Percentiles rank a stretch among this genome's conserved stretches.
phyloP scores from a whole-genome alignment of 2,329 filamentous ascomycete genomes.

The Fusarium agapanthi region DNA sequence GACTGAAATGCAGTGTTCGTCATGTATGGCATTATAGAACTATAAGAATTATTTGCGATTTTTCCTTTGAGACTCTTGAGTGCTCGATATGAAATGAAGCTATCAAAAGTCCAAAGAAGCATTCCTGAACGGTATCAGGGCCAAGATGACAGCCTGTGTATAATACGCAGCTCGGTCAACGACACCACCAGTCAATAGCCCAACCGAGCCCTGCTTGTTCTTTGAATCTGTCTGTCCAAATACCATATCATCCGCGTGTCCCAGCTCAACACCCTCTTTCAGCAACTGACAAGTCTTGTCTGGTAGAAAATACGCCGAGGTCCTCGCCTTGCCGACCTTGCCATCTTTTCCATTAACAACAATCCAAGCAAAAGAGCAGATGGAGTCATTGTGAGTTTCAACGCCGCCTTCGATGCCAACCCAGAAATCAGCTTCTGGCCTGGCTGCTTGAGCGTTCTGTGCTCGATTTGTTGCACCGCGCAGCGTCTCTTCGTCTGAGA shows the following conservation, averaged over 20 bases:
- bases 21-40: not conserved
- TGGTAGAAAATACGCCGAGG: conserved; percentile 49
- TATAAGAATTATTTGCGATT: not conserved
- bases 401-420: conserved; percentile 54
- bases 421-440: conserved; percentile 50
- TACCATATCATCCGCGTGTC: conserved; percentile 50
- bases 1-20: too few species aligned
- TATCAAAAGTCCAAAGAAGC: conserved; percentile 43
- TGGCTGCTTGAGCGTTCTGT: conserved; percentile 42
- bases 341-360: conserved; percentile 44
- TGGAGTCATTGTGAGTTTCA: conserved; percentile 39
- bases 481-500: conserved; percentile 51
- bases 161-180: conserved; percentile 50
- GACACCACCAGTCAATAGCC: conserved; percentile 51
- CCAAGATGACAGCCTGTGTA: conserved; percentile 51
- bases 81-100: not conserved
- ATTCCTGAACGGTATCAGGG: conserved; percentile 53
- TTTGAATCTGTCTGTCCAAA: conserved; percentile 51
- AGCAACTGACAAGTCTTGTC: conserved; percentile 49
- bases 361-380: conserved; percentile 54
- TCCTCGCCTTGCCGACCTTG: conserved; percentile 49
- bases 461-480: conserved; percentile 51
- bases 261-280: conserved; percentile 49
- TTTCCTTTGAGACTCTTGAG: not conserved
- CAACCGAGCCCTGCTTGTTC: conserved; percentile 51